A percentile compares a stretch with the other conserved stretches of the same genome.
These are phyloP conservation scores for Salix viminalis DNA, from an alignment of 345 rosid genomes.

Conservation along the genomic window DNA sequence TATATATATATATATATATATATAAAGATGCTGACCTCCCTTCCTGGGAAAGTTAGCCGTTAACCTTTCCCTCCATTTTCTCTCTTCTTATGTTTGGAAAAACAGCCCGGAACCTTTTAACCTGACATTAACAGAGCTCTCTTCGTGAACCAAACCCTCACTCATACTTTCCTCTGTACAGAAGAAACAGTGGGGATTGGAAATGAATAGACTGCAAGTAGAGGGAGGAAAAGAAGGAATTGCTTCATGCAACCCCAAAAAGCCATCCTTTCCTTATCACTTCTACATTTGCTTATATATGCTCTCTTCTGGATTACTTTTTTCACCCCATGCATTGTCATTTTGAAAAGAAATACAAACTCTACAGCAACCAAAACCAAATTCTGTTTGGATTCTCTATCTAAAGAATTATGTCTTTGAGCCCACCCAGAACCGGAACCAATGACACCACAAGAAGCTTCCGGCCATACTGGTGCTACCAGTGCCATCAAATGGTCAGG, in stretches of 20 bases:
- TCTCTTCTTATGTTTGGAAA: no score
- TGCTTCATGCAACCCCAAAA: constrained; percentile 20
- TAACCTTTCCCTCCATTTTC: constrained; percentile 1
- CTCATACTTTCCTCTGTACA: constrained; percentile 32
- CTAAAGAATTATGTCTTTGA: constrained; percentile 35
- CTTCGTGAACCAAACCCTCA: background rate
- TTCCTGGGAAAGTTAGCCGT: constrained; percentile 10
- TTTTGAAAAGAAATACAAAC: background rate
- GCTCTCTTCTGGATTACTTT: background rate
- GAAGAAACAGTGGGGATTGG: constrained; percentile 7
- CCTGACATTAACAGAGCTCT: no score
- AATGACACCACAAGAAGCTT: constrained; percentile 14
- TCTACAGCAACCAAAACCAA: background rate
- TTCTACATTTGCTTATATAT: background rate
- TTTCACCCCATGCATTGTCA: background rate
- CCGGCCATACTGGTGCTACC: constrained; percentile 80
- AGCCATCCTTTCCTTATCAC: constrained; percentile 23
- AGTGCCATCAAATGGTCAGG: constrained; percentile 55
- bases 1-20: no score
- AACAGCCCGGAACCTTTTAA: no score
- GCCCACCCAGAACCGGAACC: constrained; percentile 34
- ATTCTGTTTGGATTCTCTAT: background rate
- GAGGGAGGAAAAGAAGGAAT: constrained; percentile 7
- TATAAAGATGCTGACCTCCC: background rate
- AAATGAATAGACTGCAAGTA: background rate